A percentile compares a stretch with the other conserved stretches of the same genome.
Conservation (phyloP, 1,139 yeast genomes). For the Casaregolazyma suthepensis region DNA sequence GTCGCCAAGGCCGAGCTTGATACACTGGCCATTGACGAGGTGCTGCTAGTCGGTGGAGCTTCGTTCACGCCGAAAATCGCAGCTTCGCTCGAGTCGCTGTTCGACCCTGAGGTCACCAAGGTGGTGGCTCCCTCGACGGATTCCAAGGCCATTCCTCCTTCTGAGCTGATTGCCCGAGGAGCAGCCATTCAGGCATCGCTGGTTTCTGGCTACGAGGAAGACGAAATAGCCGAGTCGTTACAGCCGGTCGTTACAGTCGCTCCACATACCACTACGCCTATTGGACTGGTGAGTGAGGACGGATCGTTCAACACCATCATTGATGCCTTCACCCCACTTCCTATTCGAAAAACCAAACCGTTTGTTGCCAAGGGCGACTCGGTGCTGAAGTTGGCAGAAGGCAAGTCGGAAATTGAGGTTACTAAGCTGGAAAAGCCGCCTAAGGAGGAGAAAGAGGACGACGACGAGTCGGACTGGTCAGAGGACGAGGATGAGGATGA, state of each 20-base stretch:
- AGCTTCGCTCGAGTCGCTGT: slow-evolving; percentile 59
- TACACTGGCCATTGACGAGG: slow-evolving; percentile 82
- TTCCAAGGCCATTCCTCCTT: slow-evolving; percentile 76
- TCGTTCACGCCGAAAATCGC: slow-evolving; percentile 92
- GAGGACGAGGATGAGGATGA: slow-evolving; percentile 72
- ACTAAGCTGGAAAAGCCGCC: slow-evolving; percentile 61
- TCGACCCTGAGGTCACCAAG: slow-evolving; percentile 69
- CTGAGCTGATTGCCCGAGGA: slow-evolving; percentile 89
- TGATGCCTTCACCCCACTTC: slow-evolving; percentile 83
- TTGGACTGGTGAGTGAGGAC: slow-evolving; percentile 65
- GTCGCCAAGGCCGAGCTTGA: slow-evolving; percentile 82
- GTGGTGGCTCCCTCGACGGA: slow-evolving; percentile 74
- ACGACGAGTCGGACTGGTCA: slow-evolving; percentile 53
- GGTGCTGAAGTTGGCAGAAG: slow-evolving; percentile 73
- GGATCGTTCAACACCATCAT: slow-evolving; percentile 57
- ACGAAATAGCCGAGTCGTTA: slow-evolving; percentile 77
- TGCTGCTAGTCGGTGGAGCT: slow-evolving; percentile 88
- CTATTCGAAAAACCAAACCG: slow-evolving; percentile 72
- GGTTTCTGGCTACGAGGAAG: slow-evolving; percentile 76
- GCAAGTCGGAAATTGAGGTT: slow-evolving; percentile 72
- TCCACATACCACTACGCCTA: slow-evolving; percentile 76
- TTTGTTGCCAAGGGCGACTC: slow-evolving; percentile 47
- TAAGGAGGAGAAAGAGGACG: slow-evolving; percentile 37
- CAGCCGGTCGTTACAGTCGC: slow-evolving; percentile 86
- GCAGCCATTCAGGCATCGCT: slow-evolving; percentile 96